Percentiles rank a stretch among this genome's conserved stretches.
Conservation (phyloP, 2,329 filamentous ascomycete genomes). For the Thermothelomyces thermophilus region DNA sequence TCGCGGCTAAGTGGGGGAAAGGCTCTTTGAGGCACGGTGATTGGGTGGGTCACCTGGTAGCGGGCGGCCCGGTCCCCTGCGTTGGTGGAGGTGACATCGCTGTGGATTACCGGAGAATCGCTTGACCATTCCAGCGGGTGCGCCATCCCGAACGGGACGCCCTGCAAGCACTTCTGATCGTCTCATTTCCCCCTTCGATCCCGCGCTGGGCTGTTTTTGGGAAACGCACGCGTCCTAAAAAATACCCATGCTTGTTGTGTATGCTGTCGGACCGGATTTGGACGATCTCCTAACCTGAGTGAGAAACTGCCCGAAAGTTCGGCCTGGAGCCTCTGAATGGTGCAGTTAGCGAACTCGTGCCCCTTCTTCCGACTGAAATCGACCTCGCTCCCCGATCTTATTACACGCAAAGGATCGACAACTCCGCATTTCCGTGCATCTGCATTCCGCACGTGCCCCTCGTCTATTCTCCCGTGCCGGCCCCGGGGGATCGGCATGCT, state of each 20-base stretch:
- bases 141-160: background rate
- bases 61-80: background rate
- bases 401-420: constrained; percentile 5
- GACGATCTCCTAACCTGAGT: too few relatives aligned
- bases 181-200: background rate
- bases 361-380: background rate
- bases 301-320: background rate
- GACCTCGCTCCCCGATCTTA: constrained; percentile 2
- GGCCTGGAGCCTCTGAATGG: background rate
- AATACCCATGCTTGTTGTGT: background rate
- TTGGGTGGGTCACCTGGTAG: background rate
- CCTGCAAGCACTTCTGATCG: background rate
- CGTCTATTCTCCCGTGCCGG: background rate
- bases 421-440: constrained; percentile 10
- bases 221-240: background rate
- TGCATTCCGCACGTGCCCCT: constrained; percentile 9
- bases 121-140: background rate
- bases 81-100: background rate
- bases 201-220: too few relatives aligned
- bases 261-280: too few relatives aligned
- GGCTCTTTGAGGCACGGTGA: background rate
- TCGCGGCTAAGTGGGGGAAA: background rate
- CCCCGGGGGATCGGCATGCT: background rate
- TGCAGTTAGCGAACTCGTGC: background rate
- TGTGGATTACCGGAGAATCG: background rate